phyloP scores from a whole-genome alignment of 2,329 filamentous ascomycete genomes.

The Metarhizium sp. region DNA sequence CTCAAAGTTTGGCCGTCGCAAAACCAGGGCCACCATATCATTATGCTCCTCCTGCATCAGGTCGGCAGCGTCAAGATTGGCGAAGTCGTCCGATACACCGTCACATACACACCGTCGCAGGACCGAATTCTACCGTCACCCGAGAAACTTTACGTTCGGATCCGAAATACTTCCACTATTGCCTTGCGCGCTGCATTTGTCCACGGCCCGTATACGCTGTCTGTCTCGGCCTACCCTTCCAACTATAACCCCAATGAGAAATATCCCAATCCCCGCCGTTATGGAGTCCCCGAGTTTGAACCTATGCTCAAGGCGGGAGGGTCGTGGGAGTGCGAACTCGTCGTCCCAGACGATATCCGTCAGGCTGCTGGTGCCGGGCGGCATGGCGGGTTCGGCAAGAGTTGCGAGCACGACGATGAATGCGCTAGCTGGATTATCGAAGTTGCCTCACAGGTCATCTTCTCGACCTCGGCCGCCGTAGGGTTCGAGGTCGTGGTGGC shows the following conservation, averaged over 20 bases:
- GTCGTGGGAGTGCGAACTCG: constrained; percentile 70
- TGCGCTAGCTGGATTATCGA: constrained; percentile 83
- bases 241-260: constrained; percentile 77
- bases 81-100: constrained; percentile 82
- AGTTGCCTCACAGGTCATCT: constrained; percentile 85
- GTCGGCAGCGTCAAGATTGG: constrained; percentile 87
- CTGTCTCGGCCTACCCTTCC: constrained; percentile 75
- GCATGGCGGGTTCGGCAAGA: constrained; percentile 35
- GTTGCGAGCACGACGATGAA: constrained; percentile 35
- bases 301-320: constrained; percentile 94
- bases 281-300: constrained; percentile 84
- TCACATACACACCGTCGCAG: constrained; percentile 82
- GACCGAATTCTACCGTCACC: constrained; percentile 89
- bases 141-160: constrained; percentile 68
- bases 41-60: constrained; percentile 87
- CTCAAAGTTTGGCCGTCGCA: neutral
- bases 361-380: constrained; percentile 46
- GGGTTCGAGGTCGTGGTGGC: constrained; percentile 81
- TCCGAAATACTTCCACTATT: constrained; percentile 87
- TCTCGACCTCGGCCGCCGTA: constrained; percentile 80
- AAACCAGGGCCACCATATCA: neutral
- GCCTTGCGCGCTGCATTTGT: constrained; percentile 91
- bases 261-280: constrained; percentile 56
- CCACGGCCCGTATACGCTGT: constrained; percentile 88
- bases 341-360: constrained; percentile 70